A percentile compares a stretch with the other conserved stretches of the same genome.
These are phyloP conservation scores for Dichomitus squalens DNA, from an alignment of 1,284 basidiomycete genomes.

Conservation along the genomic window DNA sequence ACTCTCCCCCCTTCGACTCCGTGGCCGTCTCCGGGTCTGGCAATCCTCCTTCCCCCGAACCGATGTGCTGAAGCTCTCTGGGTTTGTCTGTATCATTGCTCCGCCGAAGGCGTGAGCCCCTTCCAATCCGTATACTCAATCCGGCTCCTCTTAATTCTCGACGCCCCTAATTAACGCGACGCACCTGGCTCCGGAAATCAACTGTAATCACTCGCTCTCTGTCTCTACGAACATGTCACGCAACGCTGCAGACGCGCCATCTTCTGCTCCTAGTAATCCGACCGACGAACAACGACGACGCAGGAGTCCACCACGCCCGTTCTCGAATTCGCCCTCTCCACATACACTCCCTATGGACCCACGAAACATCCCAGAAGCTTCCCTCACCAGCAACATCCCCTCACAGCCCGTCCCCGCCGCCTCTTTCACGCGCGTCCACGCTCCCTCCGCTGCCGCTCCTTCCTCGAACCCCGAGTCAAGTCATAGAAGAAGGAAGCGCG, in stretches of 20 bases:
- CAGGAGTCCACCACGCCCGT: slow-evolving; percentile 12
- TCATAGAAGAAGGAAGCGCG: slow-evolving; percentile 15
- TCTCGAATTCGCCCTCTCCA: slow-evolving; percentile 17
- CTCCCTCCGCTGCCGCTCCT: slow-evolving; percentile 9
- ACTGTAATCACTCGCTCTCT: slow-evolving; percentile 31
- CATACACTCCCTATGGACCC: slow-evolving; percentile 24
- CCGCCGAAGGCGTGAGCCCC: slow-evolving; percentile 28
- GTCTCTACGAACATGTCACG: slow-evolving; percentile 29
- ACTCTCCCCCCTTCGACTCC: slow-evolving; percentile 24
- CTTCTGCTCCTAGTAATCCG: slow-evolving; percentile 25
- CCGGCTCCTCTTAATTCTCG: slow-evolving; percentile 27
- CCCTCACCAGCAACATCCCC: slow-evolving; percentile 16
- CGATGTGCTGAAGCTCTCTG: slow-evolving; percentile 34
- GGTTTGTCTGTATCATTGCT: slow-evolving; percentile 32
- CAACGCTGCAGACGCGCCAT: slow-evolving; percentile 24
- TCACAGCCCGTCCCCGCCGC: slow-evolving; percentile 11
- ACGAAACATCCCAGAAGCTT: slow-evolving; percentile 17
- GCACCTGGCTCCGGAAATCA: slow-evolving; percentile 18
- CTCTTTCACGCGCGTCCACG: slow-evolving; percentile 12
- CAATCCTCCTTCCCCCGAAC: slow-evolving; percentile 27
- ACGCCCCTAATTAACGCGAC: slow-evolving; percentile 32
- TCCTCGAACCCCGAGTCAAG: slow-evolving; percentile 17
- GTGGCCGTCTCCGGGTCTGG: slow-evolving; percentile 26
- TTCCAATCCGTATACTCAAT: slow-evolving; percentile 33
- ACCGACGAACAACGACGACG: slow-evolving; percentile 20